A percentile compares a stretch with the other conserved stretches of the same genome.
Evolutionary conservation across 768 basidiomycete species (phyloP).

Genomic region (Mycena indigotica): DNA sequence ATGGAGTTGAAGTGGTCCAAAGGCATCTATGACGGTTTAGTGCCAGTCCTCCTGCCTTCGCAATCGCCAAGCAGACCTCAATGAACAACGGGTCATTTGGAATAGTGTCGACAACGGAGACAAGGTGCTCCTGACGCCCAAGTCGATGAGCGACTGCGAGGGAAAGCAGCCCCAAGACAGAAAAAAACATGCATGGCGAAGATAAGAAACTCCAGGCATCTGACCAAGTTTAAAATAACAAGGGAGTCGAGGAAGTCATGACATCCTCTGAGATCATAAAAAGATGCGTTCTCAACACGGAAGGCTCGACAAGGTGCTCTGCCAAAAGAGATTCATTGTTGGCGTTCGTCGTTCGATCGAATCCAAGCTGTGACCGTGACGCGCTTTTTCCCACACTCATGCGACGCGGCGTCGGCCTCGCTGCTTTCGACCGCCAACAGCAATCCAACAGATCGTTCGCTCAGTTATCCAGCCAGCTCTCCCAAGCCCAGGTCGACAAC

Average conservation of each 20-base stretch:
- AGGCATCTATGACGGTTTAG: slow-evolving; percentile 38
- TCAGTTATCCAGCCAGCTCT: slow-evolving; percentile 77
- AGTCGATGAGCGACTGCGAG: no score
- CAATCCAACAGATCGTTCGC: slow-evolving; percentile 81
- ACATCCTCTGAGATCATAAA: no score
- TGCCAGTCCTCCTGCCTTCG: no score
- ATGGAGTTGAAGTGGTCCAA: slow-evolving; percentile 46
- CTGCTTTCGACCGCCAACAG: slow-evolving; percentile 87
- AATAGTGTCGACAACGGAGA: background rate
- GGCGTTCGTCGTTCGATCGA: no score
- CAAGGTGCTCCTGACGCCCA: slow-evolving; percentile 18
- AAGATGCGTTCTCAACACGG: no score
- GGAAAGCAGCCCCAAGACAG: no score
- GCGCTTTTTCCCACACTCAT: slow-evolving; percentile 43
- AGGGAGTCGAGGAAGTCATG: no score
- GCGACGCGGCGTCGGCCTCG: slow-evolving; percentile 85
- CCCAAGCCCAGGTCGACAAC: slow-evolving; percentile 71
- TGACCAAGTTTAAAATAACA: no score
- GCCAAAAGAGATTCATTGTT: no score
- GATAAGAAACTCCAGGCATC: no score
- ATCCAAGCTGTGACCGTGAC: background rate
- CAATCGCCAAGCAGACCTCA: slow-evolving; percentile 4
- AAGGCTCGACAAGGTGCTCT: no score
- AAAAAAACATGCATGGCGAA: no score
- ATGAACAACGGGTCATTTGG: slow-evolving; percentile 18